A percentile compares a stretch with the other conserved stretches of the same genome.
phyloP scores from a whole-genome alignment of 805 yeast genomes.

The Candida quercuum region DNA sequence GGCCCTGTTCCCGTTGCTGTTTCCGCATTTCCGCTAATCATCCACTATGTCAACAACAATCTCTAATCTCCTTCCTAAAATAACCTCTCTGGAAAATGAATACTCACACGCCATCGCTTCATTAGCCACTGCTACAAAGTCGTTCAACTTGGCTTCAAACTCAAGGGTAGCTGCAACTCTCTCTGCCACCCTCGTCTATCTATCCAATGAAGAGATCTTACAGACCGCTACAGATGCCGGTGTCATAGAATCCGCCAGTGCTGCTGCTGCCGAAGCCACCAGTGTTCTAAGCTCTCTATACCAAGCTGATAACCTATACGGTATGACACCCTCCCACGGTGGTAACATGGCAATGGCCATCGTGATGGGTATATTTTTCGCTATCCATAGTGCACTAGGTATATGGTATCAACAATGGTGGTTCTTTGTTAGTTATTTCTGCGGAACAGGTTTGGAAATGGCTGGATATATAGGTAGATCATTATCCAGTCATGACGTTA shows the following conservation, averaged over 20 bases:
- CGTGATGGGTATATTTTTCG: slow-evolving; percentile 45
- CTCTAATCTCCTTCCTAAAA: slow-evolving; percentile 7
- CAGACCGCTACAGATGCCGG: slow-evolving; percentile 11
- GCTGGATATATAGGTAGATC: slow-evolving; percentile 64
- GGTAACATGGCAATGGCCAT: slow-evolving; percentile 56
- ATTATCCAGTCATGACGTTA: slow-evolving; percentile 34
- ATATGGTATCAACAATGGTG: slow-evolving; percentile 52
- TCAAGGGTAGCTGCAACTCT: slow-evolving; percentile 15
- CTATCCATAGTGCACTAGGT: slow-evolving; percentile 37
- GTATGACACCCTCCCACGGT: slow-evolving; percentile 43
- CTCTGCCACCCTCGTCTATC: slow-evolving; percentile 12
- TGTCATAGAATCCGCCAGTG: slow-evolving; percentile 9
- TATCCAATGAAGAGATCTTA: slow-evolving; percentile 13
- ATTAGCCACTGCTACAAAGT: slow-evolving; percentile 17
- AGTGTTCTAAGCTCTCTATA: slow-evolving; percentile 5
- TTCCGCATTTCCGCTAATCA: too few relatives aligned
- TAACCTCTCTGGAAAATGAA: slow-evolving; percentile 14
- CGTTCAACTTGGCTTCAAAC: slow-evolving; percentile 5
- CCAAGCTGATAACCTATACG: slow-evolving; percentile 25
- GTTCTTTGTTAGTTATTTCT: slow-evolving; percentile 52
- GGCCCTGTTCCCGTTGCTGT: too few relatives aligned
- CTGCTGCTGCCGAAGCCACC: slow-evolving; percentile 3
- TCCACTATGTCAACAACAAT: slow-evolving; percentile 7
- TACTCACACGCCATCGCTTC: slow-evolving; percentile 8
- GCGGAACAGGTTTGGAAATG: slow-evolving; percentile 56